Evolutionary conservation across 768 basidiomycete species (phyloP).

Genomic region (Auriscalpium microsporum): DNA sequence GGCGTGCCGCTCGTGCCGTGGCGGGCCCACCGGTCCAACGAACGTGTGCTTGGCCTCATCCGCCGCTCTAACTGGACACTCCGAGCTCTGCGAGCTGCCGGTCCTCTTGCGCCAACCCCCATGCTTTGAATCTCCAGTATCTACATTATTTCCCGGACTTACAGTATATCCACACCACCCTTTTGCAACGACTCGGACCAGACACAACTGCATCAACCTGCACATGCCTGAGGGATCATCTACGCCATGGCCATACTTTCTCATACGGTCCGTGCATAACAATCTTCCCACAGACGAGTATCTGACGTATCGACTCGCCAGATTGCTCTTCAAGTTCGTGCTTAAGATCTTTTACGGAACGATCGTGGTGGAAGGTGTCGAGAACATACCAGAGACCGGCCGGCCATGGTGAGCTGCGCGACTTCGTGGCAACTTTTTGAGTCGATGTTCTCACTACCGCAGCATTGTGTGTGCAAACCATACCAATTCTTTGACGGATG

Average conservation of each 20-base stretch:
- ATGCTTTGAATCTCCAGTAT: not conserved
- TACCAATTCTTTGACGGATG: conserved; percentile 79
- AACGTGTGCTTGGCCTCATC: not conserved
- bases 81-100: too few relatives aligned
- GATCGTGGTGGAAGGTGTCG: conserved; percentile 74
- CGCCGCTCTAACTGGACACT: too few relatives aligned
- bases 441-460: not conserved
- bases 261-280: conserved; percentile 45
- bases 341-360: conserved; percentile 88
- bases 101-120: not conserved
- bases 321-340: conserved; percentile 69
- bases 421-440: not conserved
- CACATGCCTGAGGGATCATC: conserved; percentile 33
- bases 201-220: not conserved
- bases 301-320: conserved; percentile 20
- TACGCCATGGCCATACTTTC: conserved; percentile 55
- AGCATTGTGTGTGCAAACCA: conserved; percentile 86
- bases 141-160: not conserved
- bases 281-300: not conserved
- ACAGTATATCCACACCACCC: too few relatives aligned
- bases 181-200: too few relatives aligned
- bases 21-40: not conserved
- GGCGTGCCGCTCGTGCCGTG: too few relatives aligned
- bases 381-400: conserved; percentile 65
- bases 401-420: conserved; percentile 49